Percentiles rank a stretch among this genome's conserved stretches.
These are phyloP conservation scores for Wickerhamiella nectarea DNA, from an alignment of 805 yeast genomes.

Conservation along the genomic window DNA sequence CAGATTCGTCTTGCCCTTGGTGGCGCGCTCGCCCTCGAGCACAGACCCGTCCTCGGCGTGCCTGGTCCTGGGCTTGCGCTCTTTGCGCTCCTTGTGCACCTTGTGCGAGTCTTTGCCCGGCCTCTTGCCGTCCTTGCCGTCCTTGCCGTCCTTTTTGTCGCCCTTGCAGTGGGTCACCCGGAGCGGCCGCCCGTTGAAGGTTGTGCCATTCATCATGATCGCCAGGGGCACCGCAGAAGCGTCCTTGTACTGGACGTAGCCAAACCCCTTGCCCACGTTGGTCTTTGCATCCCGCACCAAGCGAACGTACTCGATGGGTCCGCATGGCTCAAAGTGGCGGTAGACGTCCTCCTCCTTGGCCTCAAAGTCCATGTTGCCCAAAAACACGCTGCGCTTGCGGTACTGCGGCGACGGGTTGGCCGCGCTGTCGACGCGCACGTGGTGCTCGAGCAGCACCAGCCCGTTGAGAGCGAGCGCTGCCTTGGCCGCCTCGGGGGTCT, in stretches of 20 bases:
- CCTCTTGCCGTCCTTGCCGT: constrained; percentile 28
- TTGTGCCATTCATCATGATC: constrained; percentile 58
- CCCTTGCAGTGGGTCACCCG: constrained; percentile 60
- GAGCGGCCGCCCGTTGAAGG: constrained; percentile 43
- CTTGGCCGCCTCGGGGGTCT: constrained; percentile 33
- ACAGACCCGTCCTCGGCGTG: constrained; percentile 9
- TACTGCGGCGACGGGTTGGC: constrained; percentile 82
- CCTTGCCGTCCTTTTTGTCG: constrained; percentile 1
- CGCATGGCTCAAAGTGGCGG: constrained; percentile 56
- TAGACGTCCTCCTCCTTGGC: constrained; percentile 82
- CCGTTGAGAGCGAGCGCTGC: constrained; percentile 48
- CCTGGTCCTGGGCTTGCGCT: constrained; percentile 3
- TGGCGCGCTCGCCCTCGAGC: constrained; percentile 25
- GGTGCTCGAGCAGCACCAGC: constrained; percentile 51
- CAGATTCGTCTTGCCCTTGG: constrained; percentile 13
- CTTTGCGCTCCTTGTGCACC: not conserved
- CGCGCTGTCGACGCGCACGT: constrained; percentile 83
- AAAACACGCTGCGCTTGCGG: constrained; percentile 69
- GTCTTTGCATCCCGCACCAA: constrained; percentile 85
- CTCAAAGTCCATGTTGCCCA: constrained; percentile 89
- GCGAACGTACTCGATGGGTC: constrained; percentile 77
- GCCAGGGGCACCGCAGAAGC: constrained; percentile 67
- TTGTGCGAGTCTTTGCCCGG: not conserved
- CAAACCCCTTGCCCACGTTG: constrained; percentile 94
- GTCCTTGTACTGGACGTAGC: constrained; percentile 73